phyloP scores from a whole-genome alignment of 352 stramenopile genomes.

The Achlya hypogyna region DNA sequence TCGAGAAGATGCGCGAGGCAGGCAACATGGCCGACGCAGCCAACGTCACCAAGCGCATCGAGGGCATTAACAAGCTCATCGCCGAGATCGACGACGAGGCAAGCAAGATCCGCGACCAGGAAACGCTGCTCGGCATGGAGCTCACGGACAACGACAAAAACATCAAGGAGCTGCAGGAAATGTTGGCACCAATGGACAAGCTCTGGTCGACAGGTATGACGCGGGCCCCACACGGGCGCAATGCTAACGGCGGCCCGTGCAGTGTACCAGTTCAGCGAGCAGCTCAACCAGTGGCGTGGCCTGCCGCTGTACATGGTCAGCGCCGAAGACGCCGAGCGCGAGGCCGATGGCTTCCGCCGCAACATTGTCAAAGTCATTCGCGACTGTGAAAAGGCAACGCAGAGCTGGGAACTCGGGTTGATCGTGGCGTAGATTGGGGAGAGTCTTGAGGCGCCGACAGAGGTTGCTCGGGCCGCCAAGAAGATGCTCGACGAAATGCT shows the following conservation, averaged over 20 bases:
- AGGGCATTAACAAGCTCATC: conserved; percentile 61
- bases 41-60: conserved; percentile 76
- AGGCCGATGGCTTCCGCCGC: conserved; percentile 81
- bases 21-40: conserved; percentile 69
- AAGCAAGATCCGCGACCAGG: conserved; percentile 81
- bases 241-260: not conserved
- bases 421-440: conserved; percentile 36
- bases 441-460: conserved; percentile 64
- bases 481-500: conserved; percentile 80
- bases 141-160: conserved; percentile 66
- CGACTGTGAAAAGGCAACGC: conserved; percentile 70
- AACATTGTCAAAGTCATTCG: conserved; percentile 87
- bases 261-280: conserved; percentile 36
- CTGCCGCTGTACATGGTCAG: conserved; percentile 37
- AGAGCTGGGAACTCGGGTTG: not conserved
- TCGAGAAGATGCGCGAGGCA: conserved; percentile 88
- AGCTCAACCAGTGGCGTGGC: conserved; percentile 19
- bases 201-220: conserved; percentile 59
- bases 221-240: not conserved
- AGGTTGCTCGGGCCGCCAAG: conserved; percentile 72
- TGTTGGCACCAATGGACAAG: conserved; percentile 79
- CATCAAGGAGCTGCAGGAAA: conserved; percentile 65
- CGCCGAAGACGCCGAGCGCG: conserved; percentile 73
- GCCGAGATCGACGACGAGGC: conserved; percentile 75
- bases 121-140: conserved; percentile 76